Evolutionary conservation across 2,329 filamentous ascomycete species (phyloP).

Genomic region (Sclerotinia minor): DNA sequence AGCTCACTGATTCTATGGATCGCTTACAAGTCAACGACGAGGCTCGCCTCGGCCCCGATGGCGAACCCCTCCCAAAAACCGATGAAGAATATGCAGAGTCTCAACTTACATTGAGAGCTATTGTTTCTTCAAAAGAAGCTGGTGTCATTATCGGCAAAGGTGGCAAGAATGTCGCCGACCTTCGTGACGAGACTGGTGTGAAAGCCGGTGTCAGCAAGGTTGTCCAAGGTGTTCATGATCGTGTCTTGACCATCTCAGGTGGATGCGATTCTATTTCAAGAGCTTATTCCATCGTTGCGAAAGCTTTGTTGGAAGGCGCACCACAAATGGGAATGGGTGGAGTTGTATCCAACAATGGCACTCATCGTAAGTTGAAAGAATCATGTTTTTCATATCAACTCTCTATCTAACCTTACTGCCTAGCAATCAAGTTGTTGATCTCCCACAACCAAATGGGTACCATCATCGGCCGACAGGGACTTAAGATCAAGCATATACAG

Average conservation of each 20-base stretch:
- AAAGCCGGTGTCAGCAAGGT: slow-evolving; percentile 99
- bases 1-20: slow-evolving; percentile 61
- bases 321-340: slow-evolving; percentile 96
- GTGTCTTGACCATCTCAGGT: slow-evolving; percentile 92
- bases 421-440: slow-evolving; percentile 95
- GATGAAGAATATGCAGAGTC: slow-evolving; percentile 95
- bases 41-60: slow-evolving; percentile 66
- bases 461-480: slow-evolving; percentile 92
- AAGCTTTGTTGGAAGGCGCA: slow-evolving; percentile 86
- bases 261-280: slow-evolving; percentile 84
- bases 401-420: slow-evolving; percentile 22
- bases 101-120: slow-evolving; percentile 90
- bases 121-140: slow-evolving; percentile 98
- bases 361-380: slow-evolving; percentile 73
- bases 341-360: slow-evolving; percentile 80
- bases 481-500: slow-evolving; percentile 99
- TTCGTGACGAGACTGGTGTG: slow-evolving; percentile 95
- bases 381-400: neutral
- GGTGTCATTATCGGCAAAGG: slow-evolving; percentile 99
- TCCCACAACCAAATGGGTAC: slow-evolving; percentile 99
- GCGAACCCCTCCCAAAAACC: slow-evolving; percentile 80
- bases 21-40: slow-evolving; percentile 66
- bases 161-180: slow-evolving; percentile 95
- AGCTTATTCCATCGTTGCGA: slow-evolving; percentile 91
- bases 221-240: slow-evolving; percentile 94